Base-by-base conservation (phyloP, 768 basidiomycete species). In the Suillus subalutaceus region DNA sequence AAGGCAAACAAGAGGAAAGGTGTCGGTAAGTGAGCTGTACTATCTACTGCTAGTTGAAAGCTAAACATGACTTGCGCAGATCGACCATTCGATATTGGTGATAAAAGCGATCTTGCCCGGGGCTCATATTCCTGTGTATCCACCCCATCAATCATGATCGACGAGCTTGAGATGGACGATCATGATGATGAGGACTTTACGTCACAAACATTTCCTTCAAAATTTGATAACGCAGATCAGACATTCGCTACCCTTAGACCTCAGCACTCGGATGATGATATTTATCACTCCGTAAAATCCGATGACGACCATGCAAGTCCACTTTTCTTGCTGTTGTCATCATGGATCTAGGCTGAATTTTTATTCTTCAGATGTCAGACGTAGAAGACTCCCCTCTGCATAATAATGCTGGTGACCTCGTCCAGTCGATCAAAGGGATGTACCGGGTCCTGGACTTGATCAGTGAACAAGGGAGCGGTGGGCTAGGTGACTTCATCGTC, bases 361-460 rank as follows among this genome's bases (percentile, higher is more conserved):
- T 57, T 35, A 20, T 56, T 37, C 35, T 12, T 48, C 56, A 77
- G 74, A 77, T 70, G 66, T 44, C 44, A 4, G 69, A 69, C 52
- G n/a, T 70, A 10, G 68, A 75, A 10, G 7, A 4, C 18, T 48
- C 23, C 0, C 59, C 60, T 30, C 65, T 43, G 0, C 67, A 66
- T 37, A 63, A 15, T 5, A 68, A 75, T 41, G 67, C 63, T 52
- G 35, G 61, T 13, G 77, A 78, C 37, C 55, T 77, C 53, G 67
- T 66, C 9, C 62, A 60, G 63, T 78, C 70, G 2, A 75, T 87
- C 69, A 73, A 76, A 56, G 84, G 83, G 30, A 77, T 86, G 77
- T 86, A 82, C 73, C 80, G 84, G 8, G 78, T 88, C 41, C 75
- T 88, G 8, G 86, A 88, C 62, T 75, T 88, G 15, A 83, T 87